Percentiles rank a stretch among this genome's conserved stretches.
Evolutionary conservation across 805 yeast species (phyloP).

Genomic region (Scheffersomyces stipitis): DNA sequence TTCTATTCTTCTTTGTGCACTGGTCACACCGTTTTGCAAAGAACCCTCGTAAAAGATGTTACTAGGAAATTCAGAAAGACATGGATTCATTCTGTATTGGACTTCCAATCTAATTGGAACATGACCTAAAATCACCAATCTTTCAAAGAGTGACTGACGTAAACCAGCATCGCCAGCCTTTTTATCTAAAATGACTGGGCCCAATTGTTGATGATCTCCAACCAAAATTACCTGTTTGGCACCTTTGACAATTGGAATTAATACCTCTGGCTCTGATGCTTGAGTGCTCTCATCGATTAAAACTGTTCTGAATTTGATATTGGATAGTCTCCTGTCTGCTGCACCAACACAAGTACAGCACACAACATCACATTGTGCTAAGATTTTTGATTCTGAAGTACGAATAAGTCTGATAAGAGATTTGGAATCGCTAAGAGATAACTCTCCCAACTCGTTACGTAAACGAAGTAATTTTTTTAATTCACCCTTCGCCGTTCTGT

Average conservation of each 20-base stretch:
- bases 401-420: slow-evolving; percentile 42
- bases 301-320: slow-evolving; percentile 67
- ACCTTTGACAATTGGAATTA: slow-evolving; percentile 87
- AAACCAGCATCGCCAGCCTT: slow-evolving; percentile 86
- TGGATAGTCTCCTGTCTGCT: slow-evolving; percentile 64
- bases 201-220: slow-evolving; percentile 95
- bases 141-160: slow-evolving; percentile 81
- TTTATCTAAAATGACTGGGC: slow-evolving; percentile 83
- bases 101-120: slow-evolving; percentile 84
- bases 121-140: slow-evolving; percentile 79
- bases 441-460: slow-evolving; percentile 68
- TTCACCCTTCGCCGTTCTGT: slow-evolving; percentile 49
- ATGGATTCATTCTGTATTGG: slow-evolving; percentile 94
- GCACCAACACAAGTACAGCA: slow-evolving; percentile 95
- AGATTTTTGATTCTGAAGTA: slow-evolving; percentile 47
- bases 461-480: slow-evolving; percentile 58
- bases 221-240: slow-evolving; percentile 86
- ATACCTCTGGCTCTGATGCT: slow-evolving; percentile 88
- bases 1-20: slow-evolving; percentile 59
- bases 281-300: slow-evolving; percentile 93
- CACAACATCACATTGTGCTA: slow-evolving; percentile 68
- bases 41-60: slow-evolving; percentile 92
- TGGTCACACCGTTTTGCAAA: slow-evolving; percentile 87
- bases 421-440: slow-evolving; percentile 53
- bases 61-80: slow-evolving; percentile 81